Percentiles rank a stretch among this genome's conserved stretches.
phyloP scores from a whole-genome alignment of 768 basidiomycete species.

The Boletus vermiculosoides region DNA sequence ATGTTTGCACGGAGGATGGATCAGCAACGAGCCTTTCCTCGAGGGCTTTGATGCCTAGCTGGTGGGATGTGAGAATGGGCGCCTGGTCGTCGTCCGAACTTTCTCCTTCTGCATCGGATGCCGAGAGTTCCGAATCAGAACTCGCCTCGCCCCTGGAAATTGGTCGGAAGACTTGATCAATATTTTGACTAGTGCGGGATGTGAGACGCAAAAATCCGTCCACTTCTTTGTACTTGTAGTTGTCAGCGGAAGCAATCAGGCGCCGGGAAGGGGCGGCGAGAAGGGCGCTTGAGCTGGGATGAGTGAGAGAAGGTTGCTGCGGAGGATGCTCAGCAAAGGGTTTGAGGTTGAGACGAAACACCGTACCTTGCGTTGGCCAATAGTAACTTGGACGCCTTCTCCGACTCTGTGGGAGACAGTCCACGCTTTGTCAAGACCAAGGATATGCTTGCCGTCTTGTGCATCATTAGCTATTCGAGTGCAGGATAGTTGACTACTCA shows the following conservation, averaged over 20 bases:
- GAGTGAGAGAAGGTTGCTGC: constrained; percentile 54
- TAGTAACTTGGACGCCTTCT: constrained; percentile 59
- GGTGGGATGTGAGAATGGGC: constrained; percentile 48
- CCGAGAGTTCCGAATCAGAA: constrained; percentile 38
- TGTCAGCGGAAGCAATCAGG: constrained; percentile 39
- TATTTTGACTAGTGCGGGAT: constrained; percentile 35
- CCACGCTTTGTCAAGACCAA: constrained; percentile 58
- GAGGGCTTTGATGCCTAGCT: constrained; percentile 55
- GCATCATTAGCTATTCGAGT: constrained; percentile 48
- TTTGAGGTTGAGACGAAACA: constrained; percentile 1
- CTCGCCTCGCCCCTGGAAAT: constrained; percentile 36
- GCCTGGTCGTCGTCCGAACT: constrained; percentile 37
- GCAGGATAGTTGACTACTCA: constrained; percentile 36
- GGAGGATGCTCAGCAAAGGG: constrained; percentile 6
- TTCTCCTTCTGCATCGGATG: constrained; percentile 30
- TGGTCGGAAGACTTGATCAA: constrained; percentile 50
- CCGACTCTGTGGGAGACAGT: constrained; percentile 52
- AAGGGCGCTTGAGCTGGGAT: constrained; percentile 52
- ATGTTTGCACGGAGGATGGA: constrained; percentile 53
- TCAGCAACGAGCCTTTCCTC: constrained; percentile 52
- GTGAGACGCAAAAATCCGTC: constrained; percentile 66
- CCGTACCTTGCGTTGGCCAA: constrained; percentile 44
- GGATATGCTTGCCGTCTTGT: constrained; percentile 48
- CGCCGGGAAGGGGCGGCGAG: constrained; percentile 51
- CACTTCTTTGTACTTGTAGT: constrained; percentile 56